phyloP scores from a whole-genome alignment of 1,284 basidiomycete genomes.

The Cutaneotrichosporon sp. region DNA sequence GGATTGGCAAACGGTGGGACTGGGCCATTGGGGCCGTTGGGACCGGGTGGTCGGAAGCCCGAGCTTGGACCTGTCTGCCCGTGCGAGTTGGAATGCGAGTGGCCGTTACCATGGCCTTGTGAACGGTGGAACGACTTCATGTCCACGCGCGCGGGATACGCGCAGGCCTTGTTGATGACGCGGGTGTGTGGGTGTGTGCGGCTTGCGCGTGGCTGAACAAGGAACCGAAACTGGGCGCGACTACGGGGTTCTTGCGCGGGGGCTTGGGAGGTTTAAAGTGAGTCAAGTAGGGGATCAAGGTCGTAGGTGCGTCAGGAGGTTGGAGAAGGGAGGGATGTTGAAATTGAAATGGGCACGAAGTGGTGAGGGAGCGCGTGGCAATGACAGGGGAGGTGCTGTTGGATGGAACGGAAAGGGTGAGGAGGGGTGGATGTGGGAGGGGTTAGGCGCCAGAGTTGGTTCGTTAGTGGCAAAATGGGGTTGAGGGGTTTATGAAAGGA shows the following conservation, averaged over 20 bases:
- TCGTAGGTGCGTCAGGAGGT: neutral
- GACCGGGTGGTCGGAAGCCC: conserved; percentile 2
- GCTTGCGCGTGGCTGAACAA: neutral
- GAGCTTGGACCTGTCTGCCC: conserved; percentile 9
- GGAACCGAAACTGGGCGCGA: neutral
- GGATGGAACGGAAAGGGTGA: no score
- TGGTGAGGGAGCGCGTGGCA: no score
- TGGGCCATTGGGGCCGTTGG: conserved; percentile 21
- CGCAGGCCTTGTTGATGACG: neutral
- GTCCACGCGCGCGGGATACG: neutral
- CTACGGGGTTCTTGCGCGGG: neutral
- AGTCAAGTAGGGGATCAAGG: neutral
- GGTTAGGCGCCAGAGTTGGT: no score
- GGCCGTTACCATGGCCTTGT: conserved; percentile 24
- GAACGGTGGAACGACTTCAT: conserved; percentile 89
- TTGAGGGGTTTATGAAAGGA: no score
- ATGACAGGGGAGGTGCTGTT: no score
- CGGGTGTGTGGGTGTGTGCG: neutral
- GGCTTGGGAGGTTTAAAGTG: neutral
- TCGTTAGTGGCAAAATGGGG: no score
- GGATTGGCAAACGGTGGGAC: conserved; percentile 54
- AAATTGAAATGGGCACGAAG: no score
- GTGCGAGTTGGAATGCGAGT: conserved; percentile 18
- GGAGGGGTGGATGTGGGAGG: no score
- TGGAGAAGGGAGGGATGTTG: neutral